phyloP scores from a whole-genome alignment of 169 alveolate genomes.

The Pseudocohnilembus persalinus region DNA sequence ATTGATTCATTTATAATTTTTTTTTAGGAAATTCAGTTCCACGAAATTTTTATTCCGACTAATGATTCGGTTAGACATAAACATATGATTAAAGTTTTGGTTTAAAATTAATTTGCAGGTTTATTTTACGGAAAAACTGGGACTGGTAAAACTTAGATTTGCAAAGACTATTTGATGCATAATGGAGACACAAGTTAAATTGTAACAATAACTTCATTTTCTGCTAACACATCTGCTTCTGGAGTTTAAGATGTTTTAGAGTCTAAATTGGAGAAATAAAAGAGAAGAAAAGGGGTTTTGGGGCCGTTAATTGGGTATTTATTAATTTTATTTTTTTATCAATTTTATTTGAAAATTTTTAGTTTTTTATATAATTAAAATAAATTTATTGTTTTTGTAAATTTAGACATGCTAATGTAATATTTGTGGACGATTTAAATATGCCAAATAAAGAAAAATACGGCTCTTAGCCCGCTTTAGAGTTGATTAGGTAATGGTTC shows the following conservation, averaged over 20 bases:
- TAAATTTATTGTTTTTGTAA: no score
- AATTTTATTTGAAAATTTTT: no score
- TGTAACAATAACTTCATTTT: slow-evolving; percentile 63
- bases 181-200: slow-evolving; percentile 58
- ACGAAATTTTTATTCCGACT: slow-evolving; percentile 76
- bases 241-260: slow-evolving; percentile 55
- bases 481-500: slow-evolving; percentile 59
- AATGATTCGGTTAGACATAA: slow-evolving; percentile 53
- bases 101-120: not conserved
- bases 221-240: slow-evolving; percentile 53
- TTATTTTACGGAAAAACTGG: slow-evolving; percentile 47
- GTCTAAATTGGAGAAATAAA: slow-evolving; percentile 54
- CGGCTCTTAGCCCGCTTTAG: slow-evolving; percentile 78
- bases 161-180: slow-evolving; percentile 49
- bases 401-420: slow-evolving; percentile 29
- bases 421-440: slow-evolving; percentile 68
- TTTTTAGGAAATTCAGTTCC: slow-evolving; percentile 52
- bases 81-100: not conserved
- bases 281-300: slow-evolving; percentile 69
- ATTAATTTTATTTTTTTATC: no score
- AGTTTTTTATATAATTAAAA: no score
- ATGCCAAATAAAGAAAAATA: slow-evolving; percentile 71
- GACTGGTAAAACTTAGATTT: slow-evolving; percentile 61
- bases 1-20: no score
- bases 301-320: slow-evolving; percentile 66